phyloP scores from a whole-genome alignment of 495 filamentous ascomycete genomes.

The Pseudotulostoma volvatum region DNA sequence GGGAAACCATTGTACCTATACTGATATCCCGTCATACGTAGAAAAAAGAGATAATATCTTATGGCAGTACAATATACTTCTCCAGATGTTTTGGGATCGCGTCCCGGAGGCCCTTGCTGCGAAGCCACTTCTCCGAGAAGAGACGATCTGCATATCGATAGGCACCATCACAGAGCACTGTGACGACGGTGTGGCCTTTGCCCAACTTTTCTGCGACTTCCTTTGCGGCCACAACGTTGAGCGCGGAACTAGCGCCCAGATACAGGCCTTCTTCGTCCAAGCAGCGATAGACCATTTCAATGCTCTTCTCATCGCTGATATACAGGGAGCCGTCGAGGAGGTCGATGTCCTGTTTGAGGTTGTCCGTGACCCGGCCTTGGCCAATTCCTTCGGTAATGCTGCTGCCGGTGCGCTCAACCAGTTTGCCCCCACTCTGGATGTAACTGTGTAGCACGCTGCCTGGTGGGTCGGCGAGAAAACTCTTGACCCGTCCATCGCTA shows the following conservation, averaged over 20 bases:
- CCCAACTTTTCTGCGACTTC: conserved; percentile 86
- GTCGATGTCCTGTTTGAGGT: conserved; percentile 69
- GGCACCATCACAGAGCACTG: conserved; percentile 84
- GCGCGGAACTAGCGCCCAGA: conserved; percentile 77
- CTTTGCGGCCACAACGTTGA: conserved; percentile 92
- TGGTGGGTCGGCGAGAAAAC: conserved; percentile 83
- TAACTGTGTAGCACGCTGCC: conserved; percentile 86
- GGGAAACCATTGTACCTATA: too few relatives aligned
- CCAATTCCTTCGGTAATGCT: conserved; percentile 97
- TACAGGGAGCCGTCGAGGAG: conserved; percentile 74
- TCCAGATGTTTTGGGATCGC: conserved; percentile 75
- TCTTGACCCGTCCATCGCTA: conserved; percentile 67
- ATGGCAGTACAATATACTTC: conserved; percentile 86
- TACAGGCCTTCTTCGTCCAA: conserved; percentile 95
- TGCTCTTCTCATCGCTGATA: conserved; percentile 81
- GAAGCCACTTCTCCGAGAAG: conserved; percentile 79
- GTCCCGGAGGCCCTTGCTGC: conserved; percentile 61
- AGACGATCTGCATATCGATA: conserved; percentile 90
- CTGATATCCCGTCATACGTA: too few relatives aligned
- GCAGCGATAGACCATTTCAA: conserved; percentile 96
- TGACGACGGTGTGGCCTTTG: conserved; percentile 80
- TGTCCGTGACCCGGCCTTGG: conserved; percentile 91
- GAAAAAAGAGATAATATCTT: too few relatives aligned
- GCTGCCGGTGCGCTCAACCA: conserved; percentile 64
- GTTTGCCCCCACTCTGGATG: conserved; percentile 67